Evolutionary conservation across 2,329 filamentous ascomycete species (phyloP).

Genomic region (Purpureocillium lavendulum): DNA sequence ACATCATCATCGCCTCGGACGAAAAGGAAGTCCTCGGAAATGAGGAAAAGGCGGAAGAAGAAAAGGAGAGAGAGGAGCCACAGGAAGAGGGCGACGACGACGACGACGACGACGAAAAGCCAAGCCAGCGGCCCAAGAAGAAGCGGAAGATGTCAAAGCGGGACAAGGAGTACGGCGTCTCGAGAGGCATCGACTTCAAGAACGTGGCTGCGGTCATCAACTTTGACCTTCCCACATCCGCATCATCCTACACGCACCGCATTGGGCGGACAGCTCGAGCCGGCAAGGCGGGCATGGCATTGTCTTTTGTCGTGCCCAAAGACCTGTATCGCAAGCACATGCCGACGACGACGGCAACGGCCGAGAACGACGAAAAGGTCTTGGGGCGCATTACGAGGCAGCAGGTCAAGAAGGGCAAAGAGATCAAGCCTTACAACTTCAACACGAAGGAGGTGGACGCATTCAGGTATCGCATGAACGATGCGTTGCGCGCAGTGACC

Average conservation of each 20-base stretch:
- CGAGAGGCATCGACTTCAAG: slow-evolving; percentile 87
- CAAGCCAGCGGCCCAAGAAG: slow-evolving; percentile 16
- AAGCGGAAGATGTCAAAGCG: slow-evolving; percentile 44
- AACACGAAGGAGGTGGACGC: slow-evolving; percentile 91
- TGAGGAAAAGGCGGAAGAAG: slow-evolving; percentile 36
- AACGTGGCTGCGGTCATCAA: slow-evolving; percentile 93
- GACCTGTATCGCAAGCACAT: slow-evolving; percentile 83
- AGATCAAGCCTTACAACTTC: slow-evolving; percentile 85
- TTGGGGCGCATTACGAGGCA: slow-evolving; percentile 71
- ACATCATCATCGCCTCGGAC: slow-evolving; percentile 95
- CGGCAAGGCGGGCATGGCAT: slow-evolving; percentile 83
- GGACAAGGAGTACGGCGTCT: slow-evolving; percentile 90
- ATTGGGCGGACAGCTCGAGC: slow-evolving; percentile 90
- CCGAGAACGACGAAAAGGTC: slow-evolving; percentile 78
- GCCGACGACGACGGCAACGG: slow-evolving; percentile 66
- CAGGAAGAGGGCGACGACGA: slow-evolving; percentile 16
- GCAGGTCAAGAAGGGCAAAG: slow-evolving; percentile 69
- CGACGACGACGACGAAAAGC: slow-evolving; percentile 14
- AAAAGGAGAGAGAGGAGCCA: slow-evolving; percentile 36
- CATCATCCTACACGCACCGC: slow-evolving; percentile 93
- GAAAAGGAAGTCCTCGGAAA: slow-evolving; percentile 77
- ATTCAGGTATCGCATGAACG: slow-evolving; percentile 91
- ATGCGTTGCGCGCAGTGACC: slow-evolving; percentile 84
- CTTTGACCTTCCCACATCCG: slow-evolving; percentile 83
- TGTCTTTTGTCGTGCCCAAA: slow-evolving; percentile 87